Conservation (phyloP, 2,329 filamentous ascomycete genomes). For the Trichophyton simii region DNA sequence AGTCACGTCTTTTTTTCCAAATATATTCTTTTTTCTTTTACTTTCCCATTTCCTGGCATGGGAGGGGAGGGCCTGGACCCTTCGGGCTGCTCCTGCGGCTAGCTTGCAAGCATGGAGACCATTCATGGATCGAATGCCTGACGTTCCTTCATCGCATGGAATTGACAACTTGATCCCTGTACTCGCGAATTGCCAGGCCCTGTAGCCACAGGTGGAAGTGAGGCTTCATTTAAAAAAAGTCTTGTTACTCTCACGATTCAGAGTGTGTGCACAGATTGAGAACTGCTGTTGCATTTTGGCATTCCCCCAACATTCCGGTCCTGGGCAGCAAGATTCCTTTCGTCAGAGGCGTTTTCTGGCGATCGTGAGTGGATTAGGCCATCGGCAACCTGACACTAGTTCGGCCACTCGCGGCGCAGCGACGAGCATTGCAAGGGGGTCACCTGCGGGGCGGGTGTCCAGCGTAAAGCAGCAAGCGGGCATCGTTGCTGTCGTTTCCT, state of each 20-base stretch:
- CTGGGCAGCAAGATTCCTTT: neutral
- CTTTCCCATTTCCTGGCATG: neutral
- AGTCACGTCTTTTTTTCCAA: neutral
- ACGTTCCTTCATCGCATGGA: neutral
- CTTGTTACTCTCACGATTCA: neutral
- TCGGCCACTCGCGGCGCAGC: slow-evolving; percentile 2
- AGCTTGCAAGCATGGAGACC: slow-evolving; percentile 1
- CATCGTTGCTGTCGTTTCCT: neutral
- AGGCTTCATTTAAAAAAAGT: neutral
- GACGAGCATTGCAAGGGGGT: slow-evolving; percentile 1
- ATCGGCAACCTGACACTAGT: slow-evolving; percentile 2
- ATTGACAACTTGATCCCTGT: neutral
- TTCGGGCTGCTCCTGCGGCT: slow-evolving; percentile 1
- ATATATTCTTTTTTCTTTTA: neutral
- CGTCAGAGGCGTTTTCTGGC: slow-evolving; percentile 1
- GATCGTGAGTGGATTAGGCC: neutral
- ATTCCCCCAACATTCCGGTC: neutral
- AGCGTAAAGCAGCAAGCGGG: slow-evolving; percentile 1
- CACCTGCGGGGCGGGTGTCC: slow-evolving; percentile 1
- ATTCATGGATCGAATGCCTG: neutral
- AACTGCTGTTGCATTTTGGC: neutral
- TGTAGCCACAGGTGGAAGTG: neutral
- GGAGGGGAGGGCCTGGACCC: slow-evolving; percentile 1
- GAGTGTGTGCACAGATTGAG: neutral
- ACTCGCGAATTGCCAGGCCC: neutral